Conservation (phyloP, 164 flowering plant species). For the Vitis vinifera region ASM3070453v1 NC_081810.1:7758501-7759000, state of each 20-base stretch:
- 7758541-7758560: slow-evolving; percentile 11
- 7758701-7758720: neutral
- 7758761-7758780: slow-evolving; percentile 4
- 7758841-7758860: slow-evolving; percentile 18
- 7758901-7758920: slow-evolving; percentile 21
- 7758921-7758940: slow-evolving; percentile 17
- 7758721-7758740: slow-evolving; percentile 13
- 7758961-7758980: neutral
- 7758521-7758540: slow-evolving; percentile 21
- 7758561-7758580: slow-evolving; percentile 7
- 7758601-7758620: neutral
- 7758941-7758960: slow-evolving; percentile 6
- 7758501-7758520: neutral
- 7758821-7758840: no score
- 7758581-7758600: neutral
- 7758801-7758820: no score
- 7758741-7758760: slow-evolving; percentile 15
- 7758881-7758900: slow-evolving; percentile 13
- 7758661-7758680: slow-evolving; percentile 4
- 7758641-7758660: slow-evolving; percentile 2
- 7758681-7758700: slow-evolving; percentile 22
- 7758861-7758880: slow-evolving; percentile 15
- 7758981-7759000: no score
- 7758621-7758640: slow-evolving; percentile 6
- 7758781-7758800: neutral